phyloP scores from a whole-genome alignment of 2,329 filamentous ascomycete genomes.

The Fusarium foetens region DNA sequence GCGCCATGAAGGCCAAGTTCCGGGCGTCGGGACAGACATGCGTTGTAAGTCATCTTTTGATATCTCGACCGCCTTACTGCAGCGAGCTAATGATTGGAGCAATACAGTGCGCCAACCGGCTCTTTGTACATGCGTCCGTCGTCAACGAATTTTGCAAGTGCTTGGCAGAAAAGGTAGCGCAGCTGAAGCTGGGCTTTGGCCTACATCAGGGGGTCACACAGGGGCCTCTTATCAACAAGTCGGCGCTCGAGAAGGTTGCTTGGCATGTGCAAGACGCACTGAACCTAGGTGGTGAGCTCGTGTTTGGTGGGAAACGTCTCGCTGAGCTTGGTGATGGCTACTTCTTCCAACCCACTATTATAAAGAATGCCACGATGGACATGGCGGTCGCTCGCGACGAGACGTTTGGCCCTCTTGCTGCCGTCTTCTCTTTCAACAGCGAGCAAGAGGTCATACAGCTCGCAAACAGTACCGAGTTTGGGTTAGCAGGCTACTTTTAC shows the following conservation, averaged over 20 bases:
- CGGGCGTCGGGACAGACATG: conserved; percentile 90
- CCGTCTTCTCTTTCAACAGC: background rate
- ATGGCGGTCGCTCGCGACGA: background rate
- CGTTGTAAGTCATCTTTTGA: conserved; percentile 55
- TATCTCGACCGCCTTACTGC: too few species aligned
- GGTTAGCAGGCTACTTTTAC: background rate
- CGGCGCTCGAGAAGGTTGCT: background rate
- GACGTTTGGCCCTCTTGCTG: background rate
- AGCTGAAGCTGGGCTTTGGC: too few species aligned
- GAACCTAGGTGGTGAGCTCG: too few species aligned
- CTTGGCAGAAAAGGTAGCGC: too few species aligned
- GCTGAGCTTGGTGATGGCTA: background rate
- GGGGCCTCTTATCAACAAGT: background rate
- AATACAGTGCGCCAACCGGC: background rate
- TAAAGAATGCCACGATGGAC: background rate
- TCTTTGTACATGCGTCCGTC: background rate
- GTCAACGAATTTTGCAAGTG: too few species aligned
- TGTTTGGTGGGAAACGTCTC: too few species aligned
- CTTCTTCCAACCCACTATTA: background rate
- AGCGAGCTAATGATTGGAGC: background rate
- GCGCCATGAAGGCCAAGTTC: conserved; percentile 81
- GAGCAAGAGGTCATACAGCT: background rate
- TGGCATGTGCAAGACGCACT: background rate
- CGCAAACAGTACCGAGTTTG: background rate
- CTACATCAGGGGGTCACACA: background rate